phyloP scores from a whole-genome alignment of 2,329 filamentous ascomycete genomes.

The Fusarium setosum region DNA sequence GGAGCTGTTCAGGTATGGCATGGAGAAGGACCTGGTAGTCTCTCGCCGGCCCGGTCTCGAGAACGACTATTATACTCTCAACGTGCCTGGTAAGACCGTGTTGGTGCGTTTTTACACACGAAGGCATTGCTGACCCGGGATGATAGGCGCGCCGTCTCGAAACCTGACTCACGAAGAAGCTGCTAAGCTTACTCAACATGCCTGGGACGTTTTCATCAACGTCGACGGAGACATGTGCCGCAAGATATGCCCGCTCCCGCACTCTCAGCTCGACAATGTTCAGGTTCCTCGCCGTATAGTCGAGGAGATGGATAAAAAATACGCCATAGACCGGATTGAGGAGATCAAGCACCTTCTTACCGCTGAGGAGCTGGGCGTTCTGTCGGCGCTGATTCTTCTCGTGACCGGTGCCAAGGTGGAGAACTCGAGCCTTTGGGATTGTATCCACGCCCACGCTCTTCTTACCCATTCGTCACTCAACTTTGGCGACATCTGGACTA shows the following conservation, averaged over 20 bases:
- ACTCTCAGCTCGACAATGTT: neutral
- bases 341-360: neutral
- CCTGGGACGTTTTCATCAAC: neutral
- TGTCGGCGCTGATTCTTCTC: too few species aligned
- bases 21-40: neutral
- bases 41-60: neutral
- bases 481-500: too few species aligned
- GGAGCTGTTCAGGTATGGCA: neutral
- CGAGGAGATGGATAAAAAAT: neutral
- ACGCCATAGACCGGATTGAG: neutral
- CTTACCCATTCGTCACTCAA: too few species aligned
- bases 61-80: neutral
- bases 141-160: too few species aligned
- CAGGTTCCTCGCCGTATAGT: neutral
- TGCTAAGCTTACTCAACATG: neutral
- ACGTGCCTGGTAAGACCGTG: neutral
- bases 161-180: neutral
- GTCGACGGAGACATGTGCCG: neutral
- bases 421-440: too few species aligned
- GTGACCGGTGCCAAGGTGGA: too few species aligned
- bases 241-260: neutral
- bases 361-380: too few species aligned
- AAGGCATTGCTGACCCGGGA: neutral
- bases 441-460: too few species aligned
- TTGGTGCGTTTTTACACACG: too few species aligned